A percentile compares a stretch with the other conserved stretches of the same genome.
Conservation (phyloP, 139 green algal genomes). For the Tetraselmis striata region DNA sequence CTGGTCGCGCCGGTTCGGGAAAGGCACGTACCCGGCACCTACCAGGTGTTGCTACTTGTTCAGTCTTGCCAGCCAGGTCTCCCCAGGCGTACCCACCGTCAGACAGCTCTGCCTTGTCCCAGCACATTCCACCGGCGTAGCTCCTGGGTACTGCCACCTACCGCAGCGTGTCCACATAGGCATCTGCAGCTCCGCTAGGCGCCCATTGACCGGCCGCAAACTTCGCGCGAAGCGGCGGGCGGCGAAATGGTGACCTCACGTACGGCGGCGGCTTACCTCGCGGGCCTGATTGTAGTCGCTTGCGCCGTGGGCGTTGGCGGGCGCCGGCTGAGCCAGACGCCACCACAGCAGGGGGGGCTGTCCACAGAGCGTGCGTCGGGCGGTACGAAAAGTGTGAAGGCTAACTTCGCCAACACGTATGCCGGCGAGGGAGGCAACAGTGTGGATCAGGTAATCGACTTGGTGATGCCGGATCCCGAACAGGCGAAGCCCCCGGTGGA, state of each 20-base stretch:
- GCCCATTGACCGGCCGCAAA: too few relatives aligned
- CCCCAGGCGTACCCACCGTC: too few relatives aligned
- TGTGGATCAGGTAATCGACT: neutral
- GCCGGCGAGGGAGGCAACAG: neutral
- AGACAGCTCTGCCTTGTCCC: too few relatives aligned
- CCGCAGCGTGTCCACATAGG: too few relatives aligned
- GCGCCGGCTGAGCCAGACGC: neutral
- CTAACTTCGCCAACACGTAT: neutral
- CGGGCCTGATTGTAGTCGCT: neutral
- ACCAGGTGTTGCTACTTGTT: too few relatives aligned
- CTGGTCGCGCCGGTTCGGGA: too few relatives aligned
- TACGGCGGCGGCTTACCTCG: neutral
- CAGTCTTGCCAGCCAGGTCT: too few relatives aligned
- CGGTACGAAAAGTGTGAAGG: neutral
- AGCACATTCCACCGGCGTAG: too few relatives aligned
- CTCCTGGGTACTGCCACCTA: too few relatives aligned
- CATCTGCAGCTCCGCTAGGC: too few relatives aligned
- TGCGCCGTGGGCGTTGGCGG: neutral
- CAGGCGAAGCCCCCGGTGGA: neutral
- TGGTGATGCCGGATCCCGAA: neutral
- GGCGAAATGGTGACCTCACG: neutral
- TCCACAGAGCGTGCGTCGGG: neutral
- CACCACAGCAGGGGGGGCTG: neutral
- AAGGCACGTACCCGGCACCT: too few relatives aligned
- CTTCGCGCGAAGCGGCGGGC: neutral